A percentile compares a stretch with the other conserved stretches of the same genome.
These are phyloP conservation scores for Phaeosphaeria sp. DNA, from an alignment of 2,329 filamentous ascomycete genomes.

Conservation along the genomic window DNA sequence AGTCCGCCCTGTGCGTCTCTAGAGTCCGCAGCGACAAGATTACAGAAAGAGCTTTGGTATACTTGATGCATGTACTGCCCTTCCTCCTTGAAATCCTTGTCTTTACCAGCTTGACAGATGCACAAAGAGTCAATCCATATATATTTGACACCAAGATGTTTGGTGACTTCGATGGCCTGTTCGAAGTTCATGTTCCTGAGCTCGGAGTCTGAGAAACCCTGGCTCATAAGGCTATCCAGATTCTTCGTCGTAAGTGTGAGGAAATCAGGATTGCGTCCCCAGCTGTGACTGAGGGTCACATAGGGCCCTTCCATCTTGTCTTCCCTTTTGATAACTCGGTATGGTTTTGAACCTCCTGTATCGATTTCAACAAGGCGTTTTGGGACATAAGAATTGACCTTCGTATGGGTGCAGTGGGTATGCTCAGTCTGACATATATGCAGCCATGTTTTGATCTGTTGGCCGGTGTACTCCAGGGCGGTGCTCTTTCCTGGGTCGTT, in stretches of 20 bases:
- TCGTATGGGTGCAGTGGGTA: not conserved
- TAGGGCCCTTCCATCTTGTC: not conserved
- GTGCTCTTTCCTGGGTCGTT: not conserved
- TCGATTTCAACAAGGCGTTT: not conserved
- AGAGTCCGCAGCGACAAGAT: not conserved
- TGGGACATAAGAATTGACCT: not conserved
- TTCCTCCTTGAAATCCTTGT: not conserved
- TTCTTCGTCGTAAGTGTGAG: not conserved
- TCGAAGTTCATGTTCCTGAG: not conserved
- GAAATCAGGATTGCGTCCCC: not conserved
- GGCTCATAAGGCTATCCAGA: not conserved
- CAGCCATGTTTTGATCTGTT: not conserved
- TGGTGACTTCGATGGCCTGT: not conserved
- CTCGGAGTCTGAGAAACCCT: not conserved
- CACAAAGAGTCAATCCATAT: constrained; percentile 1
- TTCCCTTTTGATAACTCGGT: not conserved
- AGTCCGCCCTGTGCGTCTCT: not conserved
- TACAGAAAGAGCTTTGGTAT: not conserved
- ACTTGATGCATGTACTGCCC: not conserved
- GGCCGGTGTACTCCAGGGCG: not conserved
- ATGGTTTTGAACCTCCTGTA: not conserved
- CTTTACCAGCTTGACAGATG: not conserved
- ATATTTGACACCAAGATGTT: not conserved
- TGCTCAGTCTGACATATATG: not conserved
- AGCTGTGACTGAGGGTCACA: not conserved